Base-by-base conservation (phyloP, 352 stramenopile genomes). In the Ophiocytium majus region DNA sequence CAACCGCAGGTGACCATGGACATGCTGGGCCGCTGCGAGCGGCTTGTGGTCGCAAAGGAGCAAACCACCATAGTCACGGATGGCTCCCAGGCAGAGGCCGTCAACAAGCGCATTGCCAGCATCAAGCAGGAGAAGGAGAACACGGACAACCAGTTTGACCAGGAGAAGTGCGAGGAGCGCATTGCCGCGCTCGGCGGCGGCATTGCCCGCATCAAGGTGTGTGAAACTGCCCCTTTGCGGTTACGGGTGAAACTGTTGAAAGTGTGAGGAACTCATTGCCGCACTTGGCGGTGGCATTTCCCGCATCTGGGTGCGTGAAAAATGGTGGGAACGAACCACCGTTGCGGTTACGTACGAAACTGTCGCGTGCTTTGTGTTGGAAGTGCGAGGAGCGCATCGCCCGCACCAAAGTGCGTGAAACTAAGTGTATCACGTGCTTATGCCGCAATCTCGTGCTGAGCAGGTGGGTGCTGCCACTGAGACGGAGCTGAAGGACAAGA, bases 401-500 rank as follows among this genome's bases (percentile, higher is more conserved):
- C n/a, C n/a, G n/a, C n/a, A n/a, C n/a, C n/a, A n/a, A n/a, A n/a
- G n/a, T n/a, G n/a, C n/a, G n/a, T n/a, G n/a, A n/a, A n/a, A n/a
- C n/a, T n/a, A n/a, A n/a, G n/a, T n/a, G n/a, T n/a, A n/a, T n/a
- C n/a, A n/a, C n/a, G n/a, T n/a, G n/a, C n/a, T n/a, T n/a, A n/a
- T n/a, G n/a, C n/a, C n/a, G n/a, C n/a, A n/a, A n/a, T n/a, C n/a
- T n/a, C n/a, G n/a, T n/a, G n/a, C n/a, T 17, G 17, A 10, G 19
- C 23, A 87, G 83, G 83, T 96, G 43, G 93, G 93, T 74, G 93
- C 92, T 37, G 92, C 92, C 5, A 95, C 92, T 10, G 93, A 96
- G 87, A 95, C 92, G 5, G 93, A 96, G 86, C 84, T 96, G n/a
- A 96, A 95, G 91, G 93, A 96, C 82, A 96, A 96, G 91, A 95